Base-by-base conservation (phyloP, 139 green algal genomes). In the Choricystis sp. region DNA sequence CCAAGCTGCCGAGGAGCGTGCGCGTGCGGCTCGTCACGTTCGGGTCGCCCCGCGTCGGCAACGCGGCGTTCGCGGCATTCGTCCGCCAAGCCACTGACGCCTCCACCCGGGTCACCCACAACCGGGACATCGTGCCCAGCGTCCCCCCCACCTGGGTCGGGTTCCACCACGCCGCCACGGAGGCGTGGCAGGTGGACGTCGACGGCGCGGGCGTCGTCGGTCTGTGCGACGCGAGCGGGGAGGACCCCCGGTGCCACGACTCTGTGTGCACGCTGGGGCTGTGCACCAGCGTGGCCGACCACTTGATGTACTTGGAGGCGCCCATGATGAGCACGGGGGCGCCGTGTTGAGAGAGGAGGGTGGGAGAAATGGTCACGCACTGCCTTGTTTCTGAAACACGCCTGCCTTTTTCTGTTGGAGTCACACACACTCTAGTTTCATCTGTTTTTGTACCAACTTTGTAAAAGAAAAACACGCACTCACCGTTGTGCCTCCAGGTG, bases 181-280 rank as follows among this genome's bases (percentile, higher is more conserved):
- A 92, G 79, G 69, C 87, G 14, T 91, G 83, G 85, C 24, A 82
- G 27, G 67, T 89, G 19, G 80, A 87, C 60, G 64, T 89, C n/a
- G 64, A 69, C 52, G 31, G 25, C 21, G 52, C 26, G 14, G 55
- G 4, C 64, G 55, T 80, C 20, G 61, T 78, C 59, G 67, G 70
- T 5, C 23, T 91, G 28, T 94, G 86, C 66, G 85, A 95, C 59
- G 74, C 63, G 19, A 81, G 22, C 3, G 88, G 88, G 1, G 88
- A 95, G 65, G 87, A 95, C 69, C 78, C 82, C 19, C 71, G 64
- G 14, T 94, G 88, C 68, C 85, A 94, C 73, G 89, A 92, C 73
- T 76, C 55, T 4, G 77, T 83, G 29, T 95, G 87, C 79, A 75
- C 74, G 31, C 73, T 91, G 62, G 87, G 87, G 16, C 67, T 94